Evolutionary conservation across 805 yeast genomes (phyloP).

Genomic region (Candida arabinofermentans): DNA sequence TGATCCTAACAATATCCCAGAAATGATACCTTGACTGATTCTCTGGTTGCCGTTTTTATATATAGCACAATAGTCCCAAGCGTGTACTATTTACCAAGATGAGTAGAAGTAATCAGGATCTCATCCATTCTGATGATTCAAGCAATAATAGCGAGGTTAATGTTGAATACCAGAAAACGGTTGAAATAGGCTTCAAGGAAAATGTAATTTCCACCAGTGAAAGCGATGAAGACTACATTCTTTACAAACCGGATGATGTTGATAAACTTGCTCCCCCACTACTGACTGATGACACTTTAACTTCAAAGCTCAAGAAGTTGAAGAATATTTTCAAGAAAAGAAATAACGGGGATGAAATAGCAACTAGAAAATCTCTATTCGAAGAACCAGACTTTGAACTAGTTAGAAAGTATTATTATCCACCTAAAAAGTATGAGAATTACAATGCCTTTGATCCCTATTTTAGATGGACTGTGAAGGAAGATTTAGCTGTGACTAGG

Average conservation of each 20-base stretch:
- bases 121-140: not conserved
- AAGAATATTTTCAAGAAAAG: conserved; percentile 5
- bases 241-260: conserved; percentile 7
- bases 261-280: conserved; percentile 9
- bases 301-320: conserved; percentile 3
- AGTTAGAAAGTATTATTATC: conserved; percentile 9
- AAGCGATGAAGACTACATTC: conserved; percentile 3
- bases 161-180: not conserved
- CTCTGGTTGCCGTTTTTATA: no score
- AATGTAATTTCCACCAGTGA: not conserved
- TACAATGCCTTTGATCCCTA: conserved; percentile 11
- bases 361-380: conserved; percentile 12
- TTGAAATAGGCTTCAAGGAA: not conserved
- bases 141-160: not conserved
- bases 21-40: no score
- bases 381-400: conserved; percentile 14
- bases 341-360: conserved; percentile 8
- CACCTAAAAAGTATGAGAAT: conserved; percentile 12
- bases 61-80: no score
- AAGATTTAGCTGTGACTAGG: conserved; percentile 10
- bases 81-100: no score
- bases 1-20: no score
- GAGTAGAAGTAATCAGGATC: no score
- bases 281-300: conserved; percentile 5
- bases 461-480: conserved; percentile 14